A percentile compares a stretch with the other conserved stretches of the same genome.
These are phyloP conservation scores for Tricholoma saponaceum DNA, from an alignment of 768 basidiomycete species.

Conservation along the genomic window DNA sequence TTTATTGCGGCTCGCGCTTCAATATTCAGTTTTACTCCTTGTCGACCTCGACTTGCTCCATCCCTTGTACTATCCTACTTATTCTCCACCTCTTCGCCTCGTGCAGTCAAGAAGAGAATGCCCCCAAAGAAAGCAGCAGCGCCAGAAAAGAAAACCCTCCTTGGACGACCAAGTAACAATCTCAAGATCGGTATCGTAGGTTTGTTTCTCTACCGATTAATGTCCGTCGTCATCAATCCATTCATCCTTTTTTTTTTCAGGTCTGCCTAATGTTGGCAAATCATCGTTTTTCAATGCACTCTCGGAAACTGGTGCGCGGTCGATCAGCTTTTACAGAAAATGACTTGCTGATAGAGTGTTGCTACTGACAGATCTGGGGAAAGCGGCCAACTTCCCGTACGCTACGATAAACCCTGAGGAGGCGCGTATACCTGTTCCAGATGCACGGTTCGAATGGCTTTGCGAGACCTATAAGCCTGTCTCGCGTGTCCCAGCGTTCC, in stretches of 20 bases:
- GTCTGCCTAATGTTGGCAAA: slow-evolving; percentile 96
- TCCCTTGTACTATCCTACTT: neutral
- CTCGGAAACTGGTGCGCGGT: slow-evolving; percentile 74
- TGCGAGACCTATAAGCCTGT: slow-evolving; percentile 86
- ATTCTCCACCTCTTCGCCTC: slow-evolving; percentile 35
- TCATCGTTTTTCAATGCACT: slow-evolving; percentile 99
- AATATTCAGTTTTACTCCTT: slow-evolving; percentile 10
- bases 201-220: slow-evolving; percentile 38
- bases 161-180: slow-evolving; percentile 95
- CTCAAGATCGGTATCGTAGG: slow-evolving; percentile 99
- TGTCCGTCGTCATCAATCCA: neutral
- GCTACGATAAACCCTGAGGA: slow-evolving; percentile 92
- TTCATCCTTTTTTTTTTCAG: slow-evolving; percentile 24
- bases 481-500: slow-evolving; percentile 85
- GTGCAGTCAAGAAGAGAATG: slow-evolving; percentile 65
- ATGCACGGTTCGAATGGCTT: slow-evolving; percentile 92
- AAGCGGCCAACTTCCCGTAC: slow-evolving; percentile 97
- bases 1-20: slow-evolving; percentile 13
- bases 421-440: slow-evolving; percentile 95
- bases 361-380: slow-evolving; percentile 64
- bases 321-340: slow-evolving; percentile 2
- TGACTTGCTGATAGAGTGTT: neutral
- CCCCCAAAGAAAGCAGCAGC: slow-evolving; percentile 82
- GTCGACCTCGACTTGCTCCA: slow-evolving; percentile 9
- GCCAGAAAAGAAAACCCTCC: slow-evolving; percentile 78